Evolutionary conservation across 2,329 filamentous ascomycete species (phyloP), one percentile per base, ranked within the genome.

Genomic region (Penicillium sp.): DNA sequence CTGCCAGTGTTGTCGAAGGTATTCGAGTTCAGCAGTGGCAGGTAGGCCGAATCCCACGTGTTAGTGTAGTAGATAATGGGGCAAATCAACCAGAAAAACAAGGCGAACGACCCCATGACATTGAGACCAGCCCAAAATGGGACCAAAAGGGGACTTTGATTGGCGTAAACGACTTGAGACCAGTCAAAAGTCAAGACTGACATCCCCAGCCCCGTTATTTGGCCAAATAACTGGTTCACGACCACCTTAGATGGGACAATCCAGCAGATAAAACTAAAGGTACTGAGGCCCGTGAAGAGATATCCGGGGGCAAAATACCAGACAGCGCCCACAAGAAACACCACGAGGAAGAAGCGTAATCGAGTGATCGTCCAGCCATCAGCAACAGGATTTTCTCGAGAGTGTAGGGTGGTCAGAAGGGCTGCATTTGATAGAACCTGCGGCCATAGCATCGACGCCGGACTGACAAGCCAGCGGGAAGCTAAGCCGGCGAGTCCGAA

Each of bases 101-200:
- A 61, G 0, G 66, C 70, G 50, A 76, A 76, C 0, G 74, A 75
- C 8, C 66, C 70, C 58, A 77, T 75, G 6, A 76, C 74, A 51
- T 78, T 78, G 5, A 65, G 55, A 6, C 65, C 70, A 29, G 64
- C 72, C 71, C 65, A 75, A 51, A 70, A 89, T 9, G 86, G 86
- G 3, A 86, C 84, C 43, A 89, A 82, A 12, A 89, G 73, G 15
- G 86, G 86, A 13, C 84, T 87, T 18, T 83, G 82, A 42, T 88
- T 77, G 47, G 82, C 89, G 56, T 84, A 87, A 12, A 86, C 79
- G 41, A 89, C 80, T 65, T 89, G 85, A 4, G 85, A 85, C 86
- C 87, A 89, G 73, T 90, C 87, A 62, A 90, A 88, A 0, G 87
- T 89, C 52, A 90, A 80, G 1, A 87, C 83, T 4, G 89, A 74